Conservation (phyloP, 2,329 filamentous ascomycete species). For the Trichoderma oligosporum region DNA sequence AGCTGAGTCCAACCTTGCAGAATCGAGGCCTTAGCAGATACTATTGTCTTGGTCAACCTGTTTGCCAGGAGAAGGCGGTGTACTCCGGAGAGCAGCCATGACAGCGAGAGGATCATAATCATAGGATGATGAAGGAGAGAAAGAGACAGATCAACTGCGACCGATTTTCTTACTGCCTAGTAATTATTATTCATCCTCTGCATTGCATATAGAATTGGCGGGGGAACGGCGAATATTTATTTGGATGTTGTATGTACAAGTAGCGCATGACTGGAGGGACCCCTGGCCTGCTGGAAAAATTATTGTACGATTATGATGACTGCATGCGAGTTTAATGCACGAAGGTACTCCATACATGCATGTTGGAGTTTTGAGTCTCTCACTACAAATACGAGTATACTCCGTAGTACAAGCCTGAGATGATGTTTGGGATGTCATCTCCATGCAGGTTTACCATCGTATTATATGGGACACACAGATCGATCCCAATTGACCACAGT, state of each 20-base stretch:
- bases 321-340: neutral
- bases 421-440: neutral
- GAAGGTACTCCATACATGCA: too few relatives aligned
- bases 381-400: neutral
- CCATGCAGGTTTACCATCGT: too few relatives aligned
- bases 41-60: constrained; percentile 1
- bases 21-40: neutral
- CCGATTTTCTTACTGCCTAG: neutral
- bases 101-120: constrained; percentile 4
- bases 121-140: neutral
- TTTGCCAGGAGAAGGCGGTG: neutral
- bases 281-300: neutral
- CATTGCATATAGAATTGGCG: neutral
- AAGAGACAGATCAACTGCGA: neutral
- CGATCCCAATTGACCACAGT: too few relatives aligned
- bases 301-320: neutral
- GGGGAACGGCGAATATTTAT: too few relatives aligned
- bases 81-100: neutral
- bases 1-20: neutral
- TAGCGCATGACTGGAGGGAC: neutral
- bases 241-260: neutral
- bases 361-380: neutral
- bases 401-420: too few relatives aligned
- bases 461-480: too few relatives aligned
- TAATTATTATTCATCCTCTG: neutral